These are phyloP conservation scores for Raffaelea ambrosiae DNA, from an alignment of 2,329 filamentous ascomycete genomes.

Conservation along the genomic window DNA sequence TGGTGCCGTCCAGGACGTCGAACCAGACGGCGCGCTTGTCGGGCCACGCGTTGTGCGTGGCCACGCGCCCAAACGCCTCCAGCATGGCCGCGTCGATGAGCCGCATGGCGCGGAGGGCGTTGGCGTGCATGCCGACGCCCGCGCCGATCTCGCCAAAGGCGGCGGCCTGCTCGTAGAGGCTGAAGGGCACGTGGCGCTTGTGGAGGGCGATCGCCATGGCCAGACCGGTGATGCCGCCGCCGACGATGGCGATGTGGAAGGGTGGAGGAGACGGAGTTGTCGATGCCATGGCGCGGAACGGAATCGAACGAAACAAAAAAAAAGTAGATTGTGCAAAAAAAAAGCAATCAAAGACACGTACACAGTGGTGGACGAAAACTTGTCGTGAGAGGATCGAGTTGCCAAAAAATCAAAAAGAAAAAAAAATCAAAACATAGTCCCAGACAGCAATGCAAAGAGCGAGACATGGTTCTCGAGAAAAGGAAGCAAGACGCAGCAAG, in stretches of 20 bases:
- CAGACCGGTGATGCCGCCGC: slow-evolving; percentile 30
- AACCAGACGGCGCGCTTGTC: slow-evolving; percentile 17
- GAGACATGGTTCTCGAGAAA: no score
- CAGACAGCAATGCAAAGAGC: no score
- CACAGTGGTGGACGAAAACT: no score
- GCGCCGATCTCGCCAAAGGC: slow-evolving; percentile 27
- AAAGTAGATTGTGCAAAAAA: no score
- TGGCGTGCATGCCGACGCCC: slow-evolving; percentile 26
- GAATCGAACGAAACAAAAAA: no score
- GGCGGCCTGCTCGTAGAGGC: slow-evolving; percentile 26
- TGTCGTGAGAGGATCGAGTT: no score
- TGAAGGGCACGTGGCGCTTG: slow-evolving; percentile 20
- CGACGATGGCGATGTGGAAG: slow-evolving; percentile 28
- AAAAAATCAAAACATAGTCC: no score
- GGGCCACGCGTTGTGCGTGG: slow-evolving; percentile 17
- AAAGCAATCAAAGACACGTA: no score
- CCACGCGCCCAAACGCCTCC: slow-evolving; percentile 19
- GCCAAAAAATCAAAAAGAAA: no score
- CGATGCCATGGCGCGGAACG: no score
- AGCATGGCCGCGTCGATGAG: slow-evolving; percentile 19
- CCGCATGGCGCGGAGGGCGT: slow-evolving; percentile 23
- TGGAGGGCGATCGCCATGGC: slow-evolving; percentile 24
- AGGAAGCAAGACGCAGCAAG: no score
- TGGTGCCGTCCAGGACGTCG: slow-evolving; percentile 17
- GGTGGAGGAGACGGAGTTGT: no score